phyloP scores from a whole-genome alignment of 495 filamentous ascomycete genomes.

The Pyrenula aspistea region DNA sequence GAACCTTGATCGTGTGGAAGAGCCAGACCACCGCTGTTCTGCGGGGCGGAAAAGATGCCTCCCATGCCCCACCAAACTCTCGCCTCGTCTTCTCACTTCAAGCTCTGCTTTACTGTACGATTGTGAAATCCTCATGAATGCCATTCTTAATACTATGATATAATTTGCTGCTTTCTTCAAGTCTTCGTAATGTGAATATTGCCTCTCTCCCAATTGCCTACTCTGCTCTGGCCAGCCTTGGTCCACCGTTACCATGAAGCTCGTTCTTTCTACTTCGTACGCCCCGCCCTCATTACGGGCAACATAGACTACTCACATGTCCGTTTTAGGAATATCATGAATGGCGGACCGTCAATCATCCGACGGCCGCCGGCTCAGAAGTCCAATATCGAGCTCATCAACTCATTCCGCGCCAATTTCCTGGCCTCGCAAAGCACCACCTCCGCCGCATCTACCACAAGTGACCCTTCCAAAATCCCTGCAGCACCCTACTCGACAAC shows the following conservation, averaged over 20 bases:
- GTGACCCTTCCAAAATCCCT: constrained; percentile 15
- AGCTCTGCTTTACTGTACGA: no score
- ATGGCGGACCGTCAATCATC: constrained; percentile 65
- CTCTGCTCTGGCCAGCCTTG: no score
- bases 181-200: no score
- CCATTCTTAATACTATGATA: no score
- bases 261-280: constrained; percentile 84
- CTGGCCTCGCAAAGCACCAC: constrained; percentile 41
- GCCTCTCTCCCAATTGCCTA: no score
- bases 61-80: not conserved
- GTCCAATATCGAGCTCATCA: constrained; percentile 79
- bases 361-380: constrained; percentile 59
- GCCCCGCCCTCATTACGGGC: constrained; percentile 10
- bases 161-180: no score
- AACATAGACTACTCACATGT: constrained; percentile 4
- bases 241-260: constrained; percentile 39
- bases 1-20: not conserved
- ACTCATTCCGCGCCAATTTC: constrained; percentile 75
- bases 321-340: constrained; percentile 70
- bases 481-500: constrained; percentile 36
- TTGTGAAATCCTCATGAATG: no score
- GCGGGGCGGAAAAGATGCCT: not conserved
- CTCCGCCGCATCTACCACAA: constrained; percentile 11
- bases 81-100: not conserved
- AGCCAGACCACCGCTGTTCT: not conserved